Base-by-base conservation (phyloP, 116 monocot genomes). In the Phalaenopsis hybrid region DNA sequence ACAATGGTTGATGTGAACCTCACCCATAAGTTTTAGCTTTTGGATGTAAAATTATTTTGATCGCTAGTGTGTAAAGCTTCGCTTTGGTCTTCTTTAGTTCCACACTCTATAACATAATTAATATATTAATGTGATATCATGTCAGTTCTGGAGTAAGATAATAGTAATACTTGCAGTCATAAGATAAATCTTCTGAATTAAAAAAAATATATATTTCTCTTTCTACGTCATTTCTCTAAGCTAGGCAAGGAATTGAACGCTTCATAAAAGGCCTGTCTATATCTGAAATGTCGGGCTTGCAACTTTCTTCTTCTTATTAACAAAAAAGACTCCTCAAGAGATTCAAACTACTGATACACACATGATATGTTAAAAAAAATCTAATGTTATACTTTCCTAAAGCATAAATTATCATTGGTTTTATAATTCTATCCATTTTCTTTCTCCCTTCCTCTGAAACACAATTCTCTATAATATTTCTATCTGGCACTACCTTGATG, bases 261-360 rank as follows among this genome's bases (percentile, higher is more conserved):
- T 58, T 17, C 13, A 58, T 58, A 17, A 9, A 15, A 58, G 58
- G 20, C 20, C 3, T 58, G 4, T 58, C 4, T 58, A 48, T 58
- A 58, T 4, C 13, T 17, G 11, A 28, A 68, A 28, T 28, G 6
- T 68, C 37, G 37, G 9, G 31, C n/a, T 68, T 68, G 28, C 8
- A 68, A 4, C 9, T 68, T 28, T 12, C 10, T 68, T 28, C 23
- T 28, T 58, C 8, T 20, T 8, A 68, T 8, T 68, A 68, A 68
- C 23, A 28, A 28, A 68, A 68, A 68, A n/a, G 6, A 68, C 68
- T 68, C 68, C 68, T 68, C 28, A 68, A 72, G 13, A 72, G 72
- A 41, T 41, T 34, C 37, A 72, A 13, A 72, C 37, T 13, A 9
- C 3, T 3, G 15, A 70, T 33, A 31, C 41, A 34, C 1, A 7